Evolutionary conservation across 2,329 filamentous ascomycete species (phyloP).

Genomic region (Trichoderma semiorbis): DNA sequence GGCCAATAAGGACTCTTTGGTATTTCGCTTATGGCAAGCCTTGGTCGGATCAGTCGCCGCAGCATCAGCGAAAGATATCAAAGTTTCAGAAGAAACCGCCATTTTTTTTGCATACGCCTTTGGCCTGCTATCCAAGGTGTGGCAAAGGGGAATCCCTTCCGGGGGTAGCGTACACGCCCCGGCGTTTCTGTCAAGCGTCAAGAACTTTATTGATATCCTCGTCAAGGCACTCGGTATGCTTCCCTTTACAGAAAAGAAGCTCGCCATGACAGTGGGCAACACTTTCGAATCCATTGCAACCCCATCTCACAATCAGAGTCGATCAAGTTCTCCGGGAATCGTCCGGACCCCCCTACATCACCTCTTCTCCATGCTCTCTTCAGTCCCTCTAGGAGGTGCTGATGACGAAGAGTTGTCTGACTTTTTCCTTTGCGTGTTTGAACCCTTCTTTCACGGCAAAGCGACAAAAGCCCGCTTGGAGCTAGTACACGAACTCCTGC

Average conservation of each 20-base stretch:
- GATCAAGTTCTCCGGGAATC: conserved; percentile 45
- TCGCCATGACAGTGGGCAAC: conserved; percentile 49
- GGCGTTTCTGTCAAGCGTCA: conserved; percentile 54
- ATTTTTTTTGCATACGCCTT: conserved; percentile 72
- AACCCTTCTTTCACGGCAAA: conserved; percentile 56
- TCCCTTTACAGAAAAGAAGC: conserved; percentile 61
- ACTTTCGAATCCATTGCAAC: conserved; percentile 62
- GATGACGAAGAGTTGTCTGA: conserved; percentile 46
- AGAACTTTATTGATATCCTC: conserved; percentile 48
- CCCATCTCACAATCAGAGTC: conserved; percentile 59
- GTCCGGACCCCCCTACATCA: conserved; percentile 62
- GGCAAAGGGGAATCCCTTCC: conserved; percentile 44
- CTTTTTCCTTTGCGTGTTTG: conserved; percentile 51
- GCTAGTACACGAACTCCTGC: conserved; percentile 50
- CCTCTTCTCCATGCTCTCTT: conserved; percentile 59
- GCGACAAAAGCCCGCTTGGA: conserved; percentile 42
- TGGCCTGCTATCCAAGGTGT: conserved; percentile 65
- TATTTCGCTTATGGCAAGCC: conserved; percentile 56
- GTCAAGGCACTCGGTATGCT: conserved; percentile 53
- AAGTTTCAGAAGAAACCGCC: conserved; percentile 78
- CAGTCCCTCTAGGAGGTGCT: conserved; percentile 43
- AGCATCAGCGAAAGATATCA: conserved; percentile 81
- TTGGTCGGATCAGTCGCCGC: conserved; percentile 61
- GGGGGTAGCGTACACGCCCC: conserved; percentile 44
- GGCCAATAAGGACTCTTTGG: conserved; percentile 54